These are phyloP conservation scores for Oemleria cerasiformis DNA, from an alignment of 306 rosid genomes.

Conservation along the genomic window DNA sequence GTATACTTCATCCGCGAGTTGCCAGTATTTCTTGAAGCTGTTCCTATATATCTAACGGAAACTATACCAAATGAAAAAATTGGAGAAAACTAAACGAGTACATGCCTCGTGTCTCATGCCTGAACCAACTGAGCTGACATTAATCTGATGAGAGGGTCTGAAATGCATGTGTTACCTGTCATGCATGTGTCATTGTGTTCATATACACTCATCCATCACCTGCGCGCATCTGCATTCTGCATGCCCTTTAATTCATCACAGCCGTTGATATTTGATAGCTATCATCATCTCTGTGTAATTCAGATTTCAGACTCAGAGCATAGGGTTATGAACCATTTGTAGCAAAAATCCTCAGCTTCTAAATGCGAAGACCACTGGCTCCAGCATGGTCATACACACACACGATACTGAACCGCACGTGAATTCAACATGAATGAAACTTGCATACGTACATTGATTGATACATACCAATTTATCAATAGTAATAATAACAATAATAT, in stretches of 20 bases:
- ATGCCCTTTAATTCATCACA: not conserved
- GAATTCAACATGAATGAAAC: not conserved
- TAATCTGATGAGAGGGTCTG: not conserved
- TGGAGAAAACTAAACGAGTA: too few species aligned
- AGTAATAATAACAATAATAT: too few species aligned
- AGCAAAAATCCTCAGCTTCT: not conserved
- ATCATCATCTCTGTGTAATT: too few species aligned
- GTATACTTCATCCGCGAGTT: too few species aligned
- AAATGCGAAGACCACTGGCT: not conserved
- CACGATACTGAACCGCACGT: not conserved
- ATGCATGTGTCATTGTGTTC: not conserved
- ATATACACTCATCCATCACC: not conserved
- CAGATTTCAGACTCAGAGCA: not conserved
- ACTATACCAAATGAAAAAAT: too few species aligned
- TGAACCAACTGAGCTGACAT: not conserved
- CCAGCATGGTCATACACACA: not conserved
- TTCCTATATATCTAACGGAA: too few species aligned
- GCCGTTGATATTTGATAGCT: not conserved
- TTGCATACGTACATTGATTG: too few species aligned
- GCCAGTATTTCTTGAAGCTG: too few species aligned
- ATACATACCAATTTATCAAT: too few species aligned
- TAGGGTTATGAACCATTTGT: not conserved
- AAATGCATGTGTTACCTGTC: slow-evolving; percentile 1
- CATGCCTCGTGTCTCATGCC: too few species aligned
- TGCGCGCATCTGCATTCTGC: not conserved